These are phyloP conservation scores for Nannochloropsis salina DNA, from an alignment of 108 stramenopile species.

Conservation along the genomic window DNA sequence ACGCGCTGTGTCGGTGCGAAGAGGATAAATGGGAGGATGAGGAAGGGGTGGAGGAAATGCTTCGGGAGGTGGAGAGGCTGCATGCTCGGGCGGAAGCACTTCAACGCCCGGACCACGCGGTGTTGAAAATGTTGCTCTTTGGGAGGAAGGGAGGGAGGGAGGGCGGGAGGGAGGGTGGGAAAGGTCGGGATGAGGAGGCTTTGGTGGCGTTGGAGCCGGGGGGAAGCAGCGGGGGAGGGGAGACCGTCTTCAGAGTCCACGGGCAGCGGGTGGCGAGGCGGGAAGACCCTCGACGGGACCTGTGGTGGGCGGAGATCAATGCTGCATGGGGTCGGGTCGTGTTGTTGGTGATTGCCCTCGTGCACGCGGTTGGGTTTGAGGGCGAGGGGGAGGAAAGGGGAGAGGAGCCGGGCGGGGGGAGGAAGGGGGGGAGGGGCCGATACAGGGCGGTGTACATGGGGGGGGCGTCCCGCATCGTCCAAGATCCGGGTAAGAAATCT, in stretches of 20 bases:
- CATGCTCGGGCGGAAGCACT: neutral
- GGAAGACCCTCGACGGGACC: neutral
- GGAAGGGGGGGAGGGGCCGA: neutral
- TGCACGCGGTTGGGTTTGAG: neutral
- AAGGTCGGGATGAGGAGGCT: neutral
- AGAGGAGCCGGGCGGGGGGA: neutral
- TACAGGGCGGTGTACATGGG: neutral
- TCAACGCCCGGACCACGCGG: neutral
- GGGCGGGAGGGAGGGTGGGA: neutral
- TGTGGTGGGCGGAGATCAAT: neutral
- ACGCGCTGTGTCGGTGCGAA: neutral
- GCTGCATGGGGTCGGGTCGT: neutral
- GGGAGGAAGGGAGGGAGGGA: neutral
- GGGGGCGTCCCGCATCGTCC: neutral
- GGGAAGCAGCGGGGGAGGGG: neutral
- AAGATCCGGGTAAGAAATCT: neutral
- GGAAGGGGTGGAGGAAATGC: neutral
- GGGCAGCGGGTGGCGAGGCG: neutral
- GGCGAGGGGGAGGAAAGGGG: neutral
- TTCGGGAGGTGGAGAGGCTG: neutral
- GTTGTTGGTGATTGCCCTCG: neutral
- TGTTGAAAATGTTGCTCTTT: neutral
- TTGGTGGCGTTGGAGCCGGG: no score
- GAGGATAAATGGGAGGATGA: neutral
- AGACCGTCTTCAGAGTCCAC: neutral